These are phyloP conservation scores for sunflower (Helianthus annuus) DNA, from an alignment of 129 eudicot genomes.

Conservation along the genomic window DNA sequence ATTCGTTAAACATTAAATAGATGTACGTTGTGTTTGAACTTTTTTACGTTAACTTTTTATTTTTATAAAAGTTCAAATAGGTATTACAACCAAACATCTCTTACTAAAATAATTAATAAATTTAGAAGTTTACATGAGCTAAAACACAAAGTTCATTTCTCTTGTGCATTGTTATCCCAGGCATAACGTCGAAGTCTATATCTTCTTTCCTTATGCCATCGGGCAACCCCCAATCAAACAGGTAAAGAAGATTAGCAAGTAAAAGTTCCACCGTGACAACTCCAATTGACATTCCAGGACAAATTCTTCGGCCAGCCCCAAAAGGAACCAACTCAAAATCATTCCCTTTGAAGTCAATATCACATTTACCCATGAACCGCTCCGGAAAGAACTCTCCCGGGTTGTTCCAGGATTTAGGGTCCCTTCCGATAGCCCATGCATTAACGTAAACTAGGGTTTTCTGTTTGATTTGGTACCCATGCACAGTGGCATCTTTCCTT, in stretches of 20 bases:
- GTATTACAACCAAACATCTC: too few relatives aligned
- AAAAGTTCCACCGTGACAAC: constrained; percentile 2
- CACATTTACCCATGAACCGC: too few relatives aligned
- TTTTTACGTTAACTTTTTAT: too few relatives aligned
- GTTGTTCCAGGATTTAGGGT: too few relatives aligned
- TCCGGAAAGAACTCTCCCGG: too few relatives aligned
- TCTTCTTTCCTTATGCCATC: constrained; percentile 33
- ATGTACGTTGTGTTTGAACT: too few relatives aligned
- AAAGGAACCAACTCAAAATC: constrained; percentile 35
- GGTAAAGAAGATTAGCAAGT: constrained; percentile 32
- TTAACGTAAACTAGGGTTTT: constrained; percentile 9
- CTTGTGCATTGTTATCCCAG: constrained; percentile 42
- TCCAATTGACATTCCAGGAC: constrained; percentile 38
- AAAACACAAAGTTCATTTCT: constrained; percentile 36
- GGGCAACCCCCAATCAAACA: constrained; percentile 34
- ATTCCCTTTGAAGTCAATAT: too few relatives aligned
- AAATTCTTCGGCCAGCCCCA: constrained; percentile 35
- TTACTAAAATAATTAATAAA: not conserved
- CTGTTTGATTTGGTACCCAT: constrained; percentile 21
- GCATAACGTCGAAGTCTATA: constrained; percentile 27
- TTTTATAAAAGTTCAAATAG: too few relatives aligned
- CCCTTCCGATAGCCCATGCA: too few relatives aligned
- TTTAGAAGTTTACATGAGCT: constrained; percentile 15
- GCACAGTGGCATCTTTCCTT: constrained; percentile 4
- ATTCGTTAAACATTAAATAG: too few relatives aligned